phyloP scores from a whole-genome alignment of 108 stramenopile genomes.

The Cyclotella distinguenda region DNA sequence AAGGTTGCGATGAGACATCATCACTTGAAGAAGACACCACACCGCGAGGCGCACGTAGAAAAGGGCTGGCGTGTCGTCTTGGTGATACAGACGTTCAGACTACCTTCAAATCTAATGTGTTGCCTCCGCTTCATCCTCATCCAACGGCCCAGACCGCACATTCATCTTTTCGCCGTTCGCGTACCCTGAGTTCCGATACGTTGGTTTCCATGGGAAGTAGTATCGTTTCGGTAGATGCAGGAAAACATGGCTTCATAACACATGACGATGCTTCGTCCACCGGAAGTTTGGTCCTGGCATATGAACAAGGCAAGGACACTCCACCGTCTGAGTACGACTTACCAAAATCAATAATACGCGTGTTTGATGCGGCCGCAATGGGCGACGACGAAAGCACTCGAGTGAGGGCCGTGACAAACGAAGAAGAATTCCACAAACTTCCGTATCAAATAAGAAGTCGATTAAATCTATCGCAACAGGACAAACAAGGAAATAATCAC shows the following conservation, averaged over 20 bases:
- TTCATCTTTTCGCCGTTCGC: slow-evolving; percentile 7
- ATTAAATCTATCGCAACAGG: neutral
- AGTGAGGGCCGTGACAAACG: slow-evolving; percentile 1
- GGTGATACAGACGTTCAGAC: neutral
- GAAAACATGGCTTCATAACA: slow-evolving; percentile 35
- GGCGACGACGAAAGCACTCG: neutral
- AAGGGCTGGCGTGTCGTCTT: neutral
- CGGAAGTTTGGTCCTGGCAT: slow-evolving; percentile 27
- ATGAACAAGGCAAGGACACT: slow-evolving; percentile 16
- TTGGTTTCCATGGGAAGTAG: slow-evolving; percentile 19
- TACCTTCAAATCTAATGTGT: neutral
- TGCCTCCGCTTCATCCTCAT: slow-evolving; percentile 16
- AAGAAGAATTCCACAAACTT: slow-evolving; percentile 18
- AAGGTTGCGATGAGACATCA: neutral
- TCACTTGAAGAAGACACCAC: neutral
- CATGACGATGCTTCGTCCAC: slow-evolving; percentile 32
- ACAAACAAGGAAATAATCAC: neutral
- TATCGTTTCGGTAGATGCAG: slow-evolving; percentile 31
- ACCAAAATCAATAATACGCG: slow-evolving; percentile 16
- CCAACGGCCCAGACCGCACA: neutral
- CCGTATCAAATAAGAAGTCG: slow-evolving; percentile 17
- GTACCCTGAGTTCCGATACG: slow-evolving; percentile 22
- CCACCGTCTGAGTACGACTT: slow-evolving; percentile 27
- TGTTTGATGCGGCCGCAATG: neutral
- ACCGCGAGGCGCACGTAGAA: neutral